phyloP scores from a whole-genome alignment of 1,139 yeast species.

The Candida glucosophila region DNA sequence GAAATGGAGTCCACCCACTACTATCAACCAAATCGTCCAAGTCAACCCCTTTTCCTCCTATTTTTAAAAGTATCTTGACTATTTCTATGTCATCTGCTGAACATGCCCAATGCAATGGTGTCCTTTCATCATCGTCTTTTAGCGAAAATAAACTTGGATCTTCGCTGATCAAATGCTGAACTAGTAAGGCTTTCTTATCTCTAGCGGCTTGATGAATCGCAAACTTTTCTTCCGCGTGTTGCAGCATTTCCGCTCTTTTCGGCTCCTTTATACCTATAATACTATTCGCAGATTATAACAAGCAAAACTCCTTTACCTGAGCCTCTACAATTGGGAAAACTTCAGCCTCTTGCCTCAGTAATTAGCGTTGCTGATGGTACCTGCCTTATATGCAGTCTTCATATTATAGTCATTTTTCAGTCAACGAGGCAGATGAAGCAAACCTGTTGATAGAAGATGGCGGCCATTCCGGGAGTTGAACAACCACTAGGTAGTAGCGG shows the following conservation, averaged over 20 bases:
- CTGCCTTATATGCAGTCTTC: too few relatives aligned
- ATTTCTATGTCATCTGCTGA: constrained; percentile 52
- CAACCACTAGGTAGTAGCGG: too few relatives aligned
- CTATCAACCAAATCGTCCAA: constrained; percentile 63
- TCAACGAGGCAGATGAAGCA: too few relatives aligned
- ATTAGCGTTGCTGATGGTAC: too few relatives aligned
- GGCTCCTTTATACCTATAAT: too few relatives aligned
- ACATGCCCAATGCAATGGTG: constrained; percentile 87
- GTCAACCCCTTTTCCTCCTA: constrained; percentile 34
- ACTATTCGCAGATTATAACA: too few relatives aligned
- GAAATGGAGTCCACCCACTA: constrained; percentile 85
- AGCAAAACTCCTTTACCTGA: too few relatives aligned
- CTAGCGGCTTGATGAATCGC: constrained; percentile 53
- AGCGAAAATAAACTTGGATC: constrained; percentile 37
- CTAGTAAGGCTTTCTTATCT: constrained; percentile 43
- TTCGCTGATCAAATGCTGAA: constrained; percentile 37
- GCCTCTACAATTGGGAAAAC: too few relatives aligned
- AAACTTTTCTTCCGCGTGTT: constrained; percentile 9
- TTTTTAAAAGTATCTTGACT: constrained; percentile 41
- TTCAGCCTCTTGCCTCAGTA: too few relatives aligned
- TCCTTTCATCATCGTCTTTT: constrained; percentile 68
- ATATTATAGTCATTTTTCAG: too few relatives aligned
- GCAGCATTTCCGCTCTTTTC: constrained; percentile 2
- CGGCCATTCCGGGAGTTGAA: too few relatives aligned
- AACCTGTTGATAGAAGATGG: too few relatives aligned